These are phyloP conservation scores for Vaccinium macrocarpon DNA, from an alignment of 148 eudicot genomes.

Conservation along the genomic window DNA sequence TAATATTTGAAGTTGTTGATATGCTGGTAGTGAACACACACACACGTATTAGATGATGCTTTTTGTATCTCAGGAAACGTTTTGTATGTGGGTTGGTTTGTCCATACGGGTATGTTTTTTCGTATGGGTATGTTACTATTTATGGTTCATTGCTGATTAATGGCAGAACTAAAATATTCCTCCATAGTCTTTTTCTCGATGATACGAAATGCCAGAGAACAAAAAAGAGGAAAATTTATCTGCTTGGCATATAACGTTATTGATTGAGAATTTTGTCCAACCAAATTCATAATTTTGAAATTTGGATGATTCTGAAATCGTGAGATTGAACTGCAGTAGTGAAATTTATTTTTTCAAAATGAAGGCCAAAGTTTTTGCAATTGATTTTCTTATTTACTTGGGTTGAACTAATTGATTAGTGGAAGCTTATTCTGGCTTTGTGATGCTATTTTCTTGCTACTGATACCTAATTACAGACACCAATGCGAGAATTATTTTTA, in stretches of 20 bases:
- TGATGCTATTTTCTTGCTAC: slow-evolving; percentile 5
- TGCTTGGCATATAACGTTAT: not conserved
- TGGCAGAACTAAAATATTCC: not conserved
- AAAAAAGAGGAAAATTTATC: not conserved
- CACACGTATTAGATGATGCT: not conserved
- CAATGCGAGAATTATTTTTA: not conserved
- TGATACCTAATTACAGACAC: not conserved
- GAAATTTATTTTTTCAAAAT: not conserved
- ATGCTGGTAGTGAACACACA: not conserved
- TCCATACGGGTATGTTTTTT: not conserved
- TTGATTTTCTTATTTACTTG: not conserved
- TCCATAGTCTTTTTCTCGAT: not conserved
- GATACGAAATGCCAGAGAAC: not conserved
- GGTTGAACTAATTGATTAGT: not conserved
- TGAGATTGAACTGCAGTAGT: not conserved
- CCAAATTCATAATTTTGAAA: not conserved
- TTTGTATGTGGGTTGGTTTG: not conserved
- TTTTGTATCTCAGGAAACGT: not conserved
- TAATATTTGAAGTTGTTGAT: not conserved
- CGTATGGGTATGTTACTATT: not conserved
- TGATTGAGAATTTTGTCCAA: not conserved
- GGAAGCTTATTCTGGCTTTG: not conserved
- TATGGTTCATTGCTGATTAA: not conserved
- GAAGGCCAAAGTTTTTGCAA: not conserved
- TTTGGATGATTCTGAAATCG: not conserved